Evolutionary conservation across 148 eudicot genomes (phyloP).

Genomic region (Rhododendron molle): DNA sequence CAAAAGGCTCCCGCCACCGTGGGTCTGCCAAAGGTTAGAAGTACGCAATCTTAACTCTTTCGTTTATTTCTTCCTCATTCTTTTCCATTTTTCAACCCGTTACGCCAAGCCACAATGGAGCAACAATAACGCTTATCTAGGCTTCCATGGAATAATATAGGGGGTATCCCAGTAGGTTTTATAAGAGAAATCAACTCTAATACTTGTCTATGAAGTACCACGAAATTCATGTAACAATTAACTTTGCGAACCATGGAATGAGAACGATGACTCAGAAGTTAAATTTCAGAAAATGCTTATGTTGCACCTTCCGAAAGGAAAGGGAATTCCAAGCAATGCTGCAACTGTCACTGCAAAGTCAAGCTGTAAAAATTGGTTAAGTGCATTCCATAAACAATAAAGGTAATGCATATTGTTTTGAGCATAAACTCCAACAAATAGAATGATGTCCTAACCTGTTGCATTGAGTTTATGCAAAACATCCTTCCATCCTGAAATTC

Average conservation of each 20-base stretch:
- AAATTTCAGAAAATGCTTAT: constrained; percentile 25
- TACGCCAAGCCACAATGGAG: not conserved
- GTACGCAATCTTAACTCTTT: not conserved
- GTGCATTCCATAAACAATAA: constrained; percentile 8
- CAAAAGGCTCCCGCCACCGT: not conserved
- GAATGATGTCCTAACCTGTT: constrained; percentile 56
- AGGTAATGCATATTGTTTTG: not conserved
- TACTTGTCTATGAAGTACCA: not conserved
- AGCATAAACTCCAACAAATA: constrained; percentile 1
- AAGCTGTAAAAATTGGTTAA: constrained; percentile 62
- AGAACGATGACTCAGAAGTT: not conserved
- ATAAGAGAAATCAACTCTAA: not conserved
- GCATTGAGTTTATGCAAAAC: constrained; percentile 63
- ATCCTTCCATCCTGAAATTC: constrained; percentile 56
- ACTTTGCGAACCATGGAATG: not conserved
- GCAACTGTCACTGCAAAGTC: constrained; percentile 92
- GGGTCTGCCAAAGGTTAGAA: not conserved
- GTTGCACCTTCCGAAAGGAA: constrained; percentile 96
- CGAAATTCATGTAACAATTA: not conserved
- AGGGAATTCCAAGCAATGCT: constrained; percentile 92
- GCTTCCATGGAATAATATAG: not conserved
- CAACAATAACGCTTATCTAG: not conserved
- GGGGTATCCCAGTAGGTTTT: not conserved
- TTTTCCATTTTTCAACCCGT: not conserved
- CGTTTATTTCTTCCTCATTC: not conserved